Evolutionary conservation across 345 rosid genomes (phyloP), one percentile per base, ranked within the genome.

Genomic region (Eutrema heterophyllum): DNA sequence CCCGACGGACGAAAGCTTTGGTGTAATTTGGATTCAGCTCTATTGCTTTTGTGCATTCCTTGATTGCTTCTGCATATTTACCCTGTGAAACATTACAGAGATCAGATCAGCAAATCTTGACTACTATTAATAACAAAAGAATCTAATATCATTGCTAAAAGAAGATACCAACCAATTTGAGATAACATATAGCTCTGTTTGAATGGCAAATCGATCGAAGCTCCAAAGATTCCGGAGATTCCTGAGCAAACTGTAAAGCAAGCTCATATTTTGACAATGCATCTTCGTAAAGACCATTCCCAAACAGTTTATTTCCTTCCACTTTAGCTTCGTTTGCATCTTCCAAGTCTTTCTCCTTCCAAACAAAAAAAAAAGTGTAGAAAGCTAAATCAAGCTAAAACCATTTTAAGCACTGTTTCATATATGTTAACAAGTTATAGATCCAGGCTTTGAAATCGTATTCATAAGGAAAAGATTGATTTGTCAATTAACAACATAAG

Each of bases 241-340:
- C 87, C 35, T 84, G 83, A 18, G 79, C 71, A 64, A 80, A 68
- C 49, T 81, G 81, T 58, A 91, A 75, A 24, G 96, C 92, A 64
- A 82, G 70, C 62, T 87, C 96, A 66, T 91, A 93, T 61, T 84
- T 80, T 9, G 77, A 60, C 46, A 93, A 74, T 4, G 97, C 96
- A 68, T 93, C 96, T 67, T 89, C 98, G 62, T 79, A 91, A 11
- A 77, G 65, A 11, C 86, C 89, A 58, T 79, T 79, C 5, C 80
- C 89, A 75, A 86, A 91, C 63, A 93, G 68, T 24, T 78, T 84
- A 33, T 94, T 93, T 18, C 97, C 98, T 86, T 89, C 91, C 70
- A 78, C 5, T 83, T 91, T 91, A 14, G 89, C 87, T 38, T 88
- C 86, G 67, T 87, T 89, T 16, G 91, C 94, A 77, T 84, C 70